These are phyloP conservation scores for Hypocreales sp. DNA, from an alignment of 2,329 filamentous ascomycete genomes.

Conservation along the genomic window DNA sequence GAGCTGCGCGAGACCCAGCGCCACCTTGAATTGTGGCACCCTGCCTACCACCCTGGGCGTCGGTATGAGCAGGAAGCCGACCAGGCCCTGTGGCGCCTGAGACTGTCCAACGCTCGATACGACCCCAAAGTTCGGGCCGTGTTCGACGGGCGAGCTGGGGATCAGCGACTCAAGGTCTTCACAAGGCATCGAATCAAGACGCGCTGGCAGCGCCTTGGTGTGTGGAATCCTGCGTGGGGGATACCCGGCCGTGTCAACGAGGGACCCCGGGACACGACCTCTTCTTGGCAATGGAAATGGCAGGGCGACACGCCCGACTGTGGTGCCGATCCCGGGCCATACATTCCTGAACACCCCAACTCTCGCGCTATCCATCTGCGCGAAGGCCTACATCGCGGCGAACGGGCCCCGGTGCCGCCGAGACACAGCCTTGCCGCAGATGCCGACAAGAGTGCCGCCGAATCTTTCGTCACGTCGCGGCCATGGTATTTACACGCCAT, in stretches of 20 bases:
- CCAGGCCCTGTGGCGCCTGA: not conserved
- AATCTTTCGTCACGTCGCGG: slow-evolving; percentile 1
- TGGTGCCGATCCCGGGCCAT: not conserved
- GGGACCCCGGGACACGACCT: not conserved
- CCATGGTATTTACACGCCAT: not conserved
- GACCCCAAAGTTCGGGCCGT: slow-evolving; percentile 3
- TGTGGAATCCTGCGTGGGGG: slow-evolving; percentile 1
- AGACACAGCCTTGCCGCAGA: not conserved
- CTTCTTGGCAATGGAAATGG: slow-evolving; percentile 1
- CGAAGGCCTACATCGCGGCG: not conserved
- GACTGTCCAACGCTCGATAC: not conserved
- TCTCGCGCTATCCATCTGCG: not conserved
- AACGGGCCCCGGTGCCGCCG: not conserved
- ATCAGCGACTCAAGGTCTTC: not conserved
- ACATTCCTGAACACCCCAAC: not conserved
- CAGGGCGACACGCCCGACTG: not conserved
- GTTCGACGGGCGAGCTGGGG: not conserved
- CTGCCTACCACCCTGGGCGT: not conserved
- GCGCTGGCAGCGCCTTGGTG: not conserved
- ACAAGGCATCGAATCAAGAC: not conserved
- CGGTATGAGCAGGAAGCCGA: not conserved
- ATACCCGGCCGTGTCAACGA: not conserved
- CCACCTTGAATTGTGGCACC: not conserved
- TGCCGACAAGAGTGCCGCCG: not conserved
- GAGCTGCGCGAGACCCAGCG: not conserved